These are phyloP conservation scores for Rhizopogon vesiculosus DNA, from an alignment of 768 basidiomycete species.

Conservation along the genomic window DNA sequence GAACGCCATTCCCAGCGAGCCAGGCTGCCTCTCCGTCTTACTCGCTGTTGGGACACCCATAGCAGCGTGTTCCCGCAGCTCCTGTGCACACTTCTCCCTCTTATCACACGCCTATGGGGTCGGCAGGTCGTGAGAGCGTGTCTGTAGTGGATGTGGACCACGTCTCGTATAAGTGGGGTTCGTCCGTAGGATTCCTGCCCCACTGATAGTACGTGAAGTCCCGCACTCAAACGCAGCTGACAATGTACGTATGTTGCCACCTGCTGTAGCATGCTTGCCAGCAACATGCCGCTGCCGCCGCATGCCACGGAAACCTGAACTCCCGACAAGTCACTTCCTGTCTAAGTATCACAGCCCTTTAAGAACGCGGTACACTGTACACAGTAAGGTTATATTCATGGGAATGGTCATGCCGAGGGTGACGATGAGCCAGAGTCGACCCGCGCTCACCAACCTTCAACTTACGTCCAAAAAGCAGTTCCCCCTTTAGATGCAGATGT, in stretches of 20 bases:
- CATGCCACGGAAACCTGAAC: slow-evolving; percentile 50
- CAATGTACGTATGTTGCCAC: too few species aligned
- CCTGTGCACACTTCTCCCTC: slow-evolving; percentile 38
- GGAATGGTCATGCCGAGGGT: slow-evolving; percentile 38
- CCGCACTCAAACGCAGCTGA: slow-evolving; percentile 7
- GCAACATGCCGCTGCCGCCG: slow-evolving; percentile 51
- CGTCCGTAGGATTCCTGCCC: slow-evolving; percentile 22
- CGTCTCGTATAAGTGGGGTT: slow-evolving; percentile 40
- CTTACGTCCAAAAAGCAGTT: slow-evolving; percentile 43
- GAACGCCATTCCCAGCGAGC: slow-evolving; percentile 27
- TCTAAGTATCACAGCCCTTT: slow-evolving; percentile 48
- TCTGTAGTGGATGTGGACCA: slow-evolving; percentile 32
- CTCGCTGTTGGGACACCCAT: slow-evolving; percentile 31
- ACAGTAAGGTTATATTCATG: slow-evolving; percentile 26
- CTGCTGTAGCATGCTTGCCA: slow-evolving; percentile 29
- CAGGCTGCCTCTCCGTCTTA: slow-evolving; percentile 33
- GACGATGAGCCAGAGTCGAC: slow-evolving; percentile 44
- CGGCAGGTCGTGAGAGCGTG: slow-evolving; percentile 41
- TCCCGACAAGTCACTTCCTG: slow-evolving; percentile 70
- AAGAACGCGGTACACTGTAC: slow-evolving; percentile 39
- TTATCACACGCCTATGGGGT: slow-evolving; percentile 43
- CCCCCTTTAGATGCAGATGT: too few species aligned
- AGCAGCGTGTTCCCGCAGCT: slow-evolving; percentile 33
- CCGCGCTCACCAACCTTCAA: slow-evolving; percentile 61
- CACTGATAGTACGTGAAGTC: slow-evolving; percentile 18